Conservation (phyloP, 225 moss, liverwort and hornwort genomes). For the Polytrichum formosum region DNA sequence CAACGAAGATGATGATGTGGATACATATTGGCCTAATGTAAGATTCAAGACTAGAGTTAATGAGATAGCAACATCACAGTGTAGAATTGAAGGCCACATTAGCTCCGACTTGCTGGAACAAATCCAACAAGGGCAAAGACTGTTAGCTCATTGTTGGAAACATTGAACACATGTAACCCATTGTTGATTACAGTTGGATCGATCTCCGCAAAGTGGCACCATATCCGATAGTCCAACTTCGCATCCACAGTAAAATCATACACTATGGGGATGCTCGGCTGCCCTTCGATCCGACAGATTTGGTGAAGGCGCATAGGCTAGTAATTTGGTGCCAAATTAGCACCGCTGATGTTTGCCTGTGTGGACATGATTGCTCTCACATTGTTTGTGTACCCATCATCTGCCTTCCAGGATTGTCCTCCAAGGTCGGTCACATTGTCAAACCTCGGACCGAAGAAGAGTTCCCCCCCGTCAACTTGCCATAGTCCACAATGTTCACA, state of each 20-base stretch:
- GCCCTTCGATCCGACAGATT: slow-evolving; percentile 45
- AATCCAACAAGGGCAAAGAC: slow-evolving; percentile 53
- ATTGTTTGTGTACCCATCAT: slow-evolving; percentile 38
- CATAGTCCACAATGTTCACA: slow-evolving; percentile 77
- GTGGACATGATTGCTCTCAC: slow-evolving; percentile 41
- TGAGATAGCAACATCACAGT: slow-evolving; percentile 17
- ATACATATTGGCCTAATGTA: no score
- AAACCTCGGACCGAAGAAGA: slow-evolving; percentile 79
- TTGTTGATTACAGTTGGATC: slow-evolving; percentile 50
- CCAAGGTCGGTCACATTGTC: slow-evolving; percentile 75
- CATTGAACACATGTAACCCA: slow-evolving; percentile 72
- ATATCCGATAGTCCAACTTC: slow-evolving; percentile 82
- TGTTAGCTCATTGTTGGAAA: slow-evolving; percentile 42
- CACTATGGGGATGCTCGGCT: slow-evolving; percentile 32
- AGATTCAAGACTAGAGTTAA: no score
- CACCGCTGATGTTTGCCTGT: slow-evolving; percentile 29
- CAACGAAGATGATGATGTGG: no score
- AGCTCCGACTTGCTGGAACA: slow-evolving; percentile 58
- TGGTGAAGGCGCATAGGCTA: slow-evolving; percentile 74
- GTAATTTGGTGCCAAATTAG: slow-evolving; percentile 57
- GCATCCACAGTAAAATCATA: slow-evolving; percentile 74
- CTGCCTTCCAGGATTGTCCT: slow-evolving; percentile 81
- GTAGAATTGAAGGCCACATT: slow-evolving; percentile 63
- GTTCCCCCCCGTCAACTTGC: slow-evolving; percentile 62
- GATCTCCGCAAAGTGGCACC: slow-evolving; percentile 94